Percentiles rank a stretch among this genome's conserved stretches.
Evolutionary conservation across 495 filamentous ascomycete species (phyloP).

Genomic region (Penicillium arizonense): DNA sequence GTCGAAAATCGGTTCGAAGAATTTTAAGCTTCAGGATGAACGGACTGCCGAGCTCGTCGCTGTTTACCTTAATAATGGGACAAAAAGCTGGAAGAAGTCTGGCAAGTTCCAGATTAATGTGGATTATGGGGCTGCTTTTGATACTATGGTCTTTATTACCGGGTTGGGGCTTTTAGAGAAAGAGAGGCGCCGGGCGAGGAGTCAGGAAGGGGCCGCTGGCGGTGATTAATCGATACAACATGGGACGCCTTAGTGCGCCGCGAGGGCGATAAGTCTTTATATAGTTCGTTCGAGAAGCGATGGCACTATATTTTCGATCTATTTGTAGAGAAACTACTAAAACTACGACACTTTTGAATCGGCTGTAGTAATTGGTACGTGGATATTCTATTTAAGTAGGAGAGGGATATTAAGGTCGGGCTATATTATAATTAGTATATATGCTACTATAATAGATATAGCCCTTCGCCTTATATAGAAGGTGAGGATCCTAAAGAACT

Average conservation of each 20-base stretch:
- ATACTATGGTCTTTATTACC: too few species aligned
- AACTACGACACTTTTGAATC: slow-evolving; percentile 7
- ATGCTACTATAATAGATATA: slow-evolving; percentile 1
- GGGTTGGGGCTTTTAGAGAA: too few species aligned
- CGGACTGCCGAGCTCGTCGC: too few species aligned
- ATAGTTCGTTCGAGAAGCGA: slow-evolving; percentile 4
- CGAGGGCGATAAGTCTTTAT: background rate
- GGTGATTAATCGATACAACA: too few species aligned
- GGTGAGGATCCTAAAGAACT: background rate
- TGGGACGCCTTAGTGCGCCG: background rate
- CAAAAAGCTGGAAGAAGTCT: too few species aligned
- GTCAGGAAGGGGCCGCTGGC: too few species aligned
- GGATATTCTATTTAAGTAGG: slow-evolving; percentile 7
- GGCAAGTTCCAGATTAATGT: too few species aligned
- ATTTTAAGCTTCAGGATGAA: too few species aligned
- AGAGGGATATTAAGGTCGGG: slow-evolving; percentile 5
- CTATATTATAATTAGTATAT: slow-evolving; percentile 4
- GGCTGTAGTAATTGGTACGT: slow-evolving; percentile 1
- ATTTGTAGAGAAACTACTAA: slow-evolving; percentile 4
- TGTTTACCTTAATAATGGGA: too few species aligned
- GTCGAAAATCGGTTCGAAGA: too few species aligned
- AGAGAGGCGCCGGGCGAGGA: too few species aligned
- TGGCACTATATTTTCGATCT: slow-evolving; percentile 10
- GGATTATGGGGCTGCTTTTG: too few species aligned
- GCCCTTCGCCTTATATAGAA: slow-evolving; percentile 4